Conservation (phyloP, 2,329 filamentous ascomycete genomes). For the Chaetomiaceae sp. region DNA sequence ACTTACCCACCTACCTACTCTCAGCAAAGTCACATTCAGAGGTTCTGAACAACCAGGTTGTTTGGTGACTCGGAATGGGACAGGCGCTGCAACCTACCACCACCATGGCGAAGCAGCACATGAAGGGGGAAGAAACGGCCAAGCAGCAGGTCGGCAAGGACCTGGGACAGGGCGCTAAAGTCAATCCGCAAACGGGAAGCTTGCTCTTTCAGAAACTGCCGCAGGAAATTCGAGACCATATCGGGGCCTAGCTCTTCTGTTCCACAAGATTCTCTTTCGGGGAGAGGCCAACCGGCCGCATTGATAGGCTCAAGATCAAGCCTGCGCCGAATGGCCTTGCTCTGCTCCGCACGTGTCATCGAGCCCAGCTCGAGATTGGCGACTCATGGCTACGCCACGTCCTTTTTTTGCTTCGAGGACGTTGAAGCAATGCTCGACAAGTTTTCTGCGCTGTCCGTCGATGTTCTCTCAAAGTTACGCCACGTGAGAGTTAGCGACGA, state of each 20-base stretch:
- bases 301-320: background rate
- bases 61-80: background rate
- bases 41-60: too few relatives aligned
- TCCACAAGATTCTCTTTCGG: conserved; percentile 3
- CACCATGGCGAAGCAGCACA: background rate
- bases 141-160: background rate
- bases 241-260: conserved; percentile 1
- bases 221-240: conserved; percentile 3
- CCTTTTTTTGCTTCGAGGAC: background rate
- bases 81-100: background rate
- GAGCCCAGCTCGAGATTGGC: background rate
- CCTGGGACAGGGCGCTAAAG: background rate
- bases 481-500: background rate
- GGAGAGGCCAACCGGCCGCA: background rate
- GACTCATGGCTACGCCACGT: conserved; percentile 1
- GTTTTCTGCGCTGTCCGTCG: background rate
- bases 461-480: conserved; percentile 3
- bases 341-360: background rate
- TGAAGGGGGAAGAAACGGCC: background rate
- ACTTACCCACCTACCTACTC: too few relatives aligned
- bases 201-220: conserved; percentile 2
- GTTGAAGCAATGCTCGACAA: background rate
- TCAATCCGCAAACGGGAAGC: conserved; percentile 1
- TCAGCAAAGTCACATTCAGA: too few relatives aligned
- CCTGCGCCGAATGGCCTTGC: conserved; percentile 3